These are phyloP conservation scores for Fusarium concolor DNA, from an alignment of 2,329 filamentous ascomycete genomes.

Conservation along the genomic window DNA sequence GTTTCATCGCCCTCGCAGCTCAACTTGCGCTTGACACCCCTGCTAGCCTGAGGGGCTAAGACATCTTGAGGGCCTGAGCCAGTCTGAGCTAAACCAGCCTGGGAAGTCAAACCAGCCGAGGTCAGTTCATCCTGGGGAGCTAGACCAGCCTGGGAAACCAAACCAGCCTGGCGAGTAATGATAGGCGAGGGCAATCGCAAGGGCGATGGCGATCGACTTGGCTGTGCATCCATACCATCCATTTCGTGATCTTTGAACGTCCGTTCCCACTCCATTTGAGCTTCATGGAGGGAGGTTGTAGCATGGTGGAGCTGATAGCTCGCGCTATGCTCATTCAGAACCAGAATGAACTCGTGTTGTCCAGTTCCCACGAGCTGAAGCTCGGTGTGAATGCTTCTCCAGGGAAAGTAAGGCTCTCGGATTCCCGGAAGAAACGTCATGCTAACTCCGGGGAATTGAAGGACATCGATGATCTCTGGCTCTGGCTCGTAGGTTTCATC, in stretches of 20 bases:
- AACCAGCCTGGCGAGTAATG: neutral
- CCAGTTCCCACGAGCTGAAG: neutral
- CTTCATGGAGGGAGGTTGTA: neutral
- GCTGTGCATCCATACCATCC: neutral
- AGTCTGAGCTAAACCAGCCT: too few relatives aligned
- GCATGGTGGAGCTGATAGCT: conserved; percentile 3
- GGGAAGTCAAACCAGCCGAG: too few relatives aligned
- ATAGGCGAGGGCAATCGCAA: neutral
- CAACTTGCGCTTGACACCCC: neutral
- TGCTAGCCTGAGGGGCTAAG: neutral
- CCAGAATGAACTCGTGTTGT: neutral
- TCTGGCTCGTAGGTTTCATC: neutral
- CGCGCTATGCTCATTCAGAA: neutral
- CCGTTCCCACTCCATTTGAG: conserved; percentile 10
- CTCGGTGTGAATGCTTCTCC: neutral
- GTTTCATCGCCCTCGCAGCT: neutral
- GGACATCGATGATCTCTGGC: neutral
- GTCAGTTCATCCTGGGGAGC: too few relatives aligned
- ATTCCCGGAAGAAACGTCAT: neutral
- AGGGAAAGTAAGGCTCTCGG: neutral
- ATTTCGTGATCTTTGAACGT: conserved; percentile 1
- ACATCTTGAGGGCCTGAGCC: too few relatives aligned
- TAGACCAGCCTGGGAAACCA: too few relatives aligned
- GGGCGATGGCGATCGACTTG: conserved; percentile 5
- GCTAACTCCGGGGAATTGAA: neutral